A percentile compares a stretch with the other conserved stretches of the same genome.
phyloP scores from a whole-genome alignment of 768 basidiomycete species.

The Lanmaoa rubissima region DNA sequence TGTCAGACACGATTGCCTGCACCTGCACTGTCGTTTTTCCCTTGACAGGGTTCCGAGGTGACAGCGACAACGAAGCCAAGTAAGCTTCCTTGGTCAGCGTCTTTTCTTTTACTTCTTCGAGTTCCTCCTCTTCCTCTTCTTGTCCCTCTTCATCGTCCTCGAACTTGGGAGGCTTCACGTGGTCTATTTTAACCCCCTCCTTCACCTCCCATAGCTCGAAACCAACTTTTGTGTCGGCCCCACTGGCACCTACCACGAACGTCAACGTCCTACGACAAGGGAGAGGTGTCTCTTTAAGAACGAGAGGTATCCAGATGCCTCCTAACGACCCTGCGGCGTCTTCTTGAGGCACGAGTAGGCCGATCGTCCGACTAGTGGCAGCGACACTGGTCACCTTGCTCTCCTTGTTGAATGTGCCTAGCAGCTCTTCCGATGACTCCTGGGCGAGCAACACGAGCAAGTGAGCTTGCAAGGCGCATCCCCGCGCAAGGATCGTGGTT shows the following conservation, averaged over 20 bases:
- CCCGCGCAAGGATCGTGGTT: slow-evolving; percentile 71
- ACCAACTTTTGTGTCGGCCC: slow-evolving; percentile 40
- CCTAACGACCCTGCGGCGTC: slow-evolving; percentile 44
- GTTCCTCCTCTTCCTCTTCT: slow-evolving; percentile 56
- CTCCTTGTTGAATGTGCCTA: slow-evolving; percentile 45
- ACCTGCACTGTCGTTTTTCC: slow-evolving; percentile 54
- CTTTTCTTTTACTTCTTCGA: slow-evolving; percentile 64
- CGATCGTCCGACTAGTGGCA: slow-evolving; percentile 63
- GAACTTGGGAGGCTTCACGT: slow-evolving; percentile 44
- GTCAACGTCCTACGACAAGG: slow-evolving; percentile 61
- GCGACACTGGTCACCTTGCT: slow-evolving; percentile 43
- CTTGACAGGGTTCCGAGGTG: slow-evolving; percentile 38
- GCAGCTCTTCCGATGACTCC: slow-evolving; percentile 51
- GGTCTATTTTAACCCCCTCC: slow-evolving; percentile 65
- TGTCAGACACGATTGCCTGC: slow-evolving; percentile 34
- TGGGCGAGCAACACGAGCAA: slow-evolving; percentile 50
- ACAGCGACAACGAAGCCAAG: slow-evolving; percentile 38
- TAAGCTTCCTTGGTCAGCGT: slow-evolving; percentile 53
- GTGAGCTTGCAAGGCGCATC: slow-evolving; percentile 74
- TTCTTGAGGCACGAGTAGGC: slow-evolving; percentile 58
- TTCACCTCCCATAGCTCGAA: slow-evolving; percentile 79
- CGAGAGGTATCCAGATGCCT: slow-evolving; percentile 63
- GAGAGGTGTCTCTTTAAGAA: slow-evolving; percentile 68
- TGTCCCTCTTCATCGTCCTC: slow-evolving; percentile 48
- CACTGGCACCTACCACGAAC: slow-evolving; percentile 54